Evolutionary conservation across 495 filamentous ascomycete genomes (phyloP).

Genomic region (Podospora sp.): DNA sequence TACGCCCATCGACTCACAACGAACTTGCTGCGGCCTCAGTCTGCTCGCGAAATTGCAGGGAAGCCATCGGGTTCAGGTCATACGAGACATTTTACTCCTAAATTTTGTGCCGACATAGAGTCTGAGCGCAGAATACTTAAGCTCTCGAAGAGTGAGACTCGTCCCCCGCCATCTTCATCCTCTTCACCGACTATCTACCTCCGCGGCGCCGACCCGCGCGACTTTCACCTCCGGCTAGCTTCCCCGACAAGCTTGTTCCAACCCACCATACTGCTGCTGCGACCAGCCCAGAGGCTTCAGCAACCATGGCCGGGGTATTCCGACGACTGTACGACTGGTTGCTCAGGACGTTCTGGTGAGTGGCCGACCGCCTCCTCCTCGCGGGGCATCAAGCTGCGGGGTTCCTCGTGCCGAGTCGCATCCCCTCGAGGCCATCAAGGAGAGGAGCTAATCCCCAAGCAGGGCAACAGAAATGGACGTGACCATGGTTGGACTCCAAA

Average conservation of each 20-base stretch:
- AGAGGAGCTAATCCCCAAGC: conserved; percentile 32
- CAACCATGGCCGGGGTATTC: conserved; percentile 57
- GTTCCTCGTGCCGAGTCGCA: conserved; percentile 20
- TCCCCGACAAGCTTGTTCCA: conserved; percentile 23
- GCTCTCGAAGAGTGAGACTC: conserved; percentile 28
- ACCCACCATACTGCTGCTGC: neutral
- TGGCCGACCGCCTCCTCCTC: conserved; percentile 30
- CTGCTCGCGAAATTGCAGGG: conserved; percentile 36
- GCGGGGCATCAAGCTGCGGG: conserved; percentile 20
- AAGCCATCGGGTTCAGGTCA: conserved; percentile 34
- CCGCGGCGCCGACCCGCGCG: conserved; percentile 22
- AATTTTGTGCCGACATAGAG: conserved; percentile 37
- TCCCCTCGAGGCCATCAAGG: conserved; percentile 13
- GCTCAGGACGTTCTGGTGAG: conserved; percentile 96
- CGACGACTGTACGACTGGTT: conserved; percentile 97
- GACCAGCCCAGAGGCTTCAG: neutral
- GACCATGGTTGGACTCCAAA: conserved; percentile 98
- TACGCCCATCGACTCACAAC: conserved; percentile 31
- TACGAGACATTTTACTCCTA: conserved; percentile 54
- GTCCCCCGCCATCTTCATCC: conserved; percentile 27
- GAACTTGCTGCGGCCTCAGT: conserved; percentile 30
- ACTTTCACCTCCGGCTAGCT: conserved; percentile 15
- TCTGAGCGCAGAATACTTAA: conserved; percentile 47
- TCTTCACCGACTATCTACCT: conserved; percentile 22
- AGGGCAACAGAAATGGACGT: conserved; percentile 99